These are phyloP conservation scores for Colletotrichum sp. DNA, from an alignment of 2,329 filamentous ascomycete genomes.

Conservation along the genomic window DNA sequence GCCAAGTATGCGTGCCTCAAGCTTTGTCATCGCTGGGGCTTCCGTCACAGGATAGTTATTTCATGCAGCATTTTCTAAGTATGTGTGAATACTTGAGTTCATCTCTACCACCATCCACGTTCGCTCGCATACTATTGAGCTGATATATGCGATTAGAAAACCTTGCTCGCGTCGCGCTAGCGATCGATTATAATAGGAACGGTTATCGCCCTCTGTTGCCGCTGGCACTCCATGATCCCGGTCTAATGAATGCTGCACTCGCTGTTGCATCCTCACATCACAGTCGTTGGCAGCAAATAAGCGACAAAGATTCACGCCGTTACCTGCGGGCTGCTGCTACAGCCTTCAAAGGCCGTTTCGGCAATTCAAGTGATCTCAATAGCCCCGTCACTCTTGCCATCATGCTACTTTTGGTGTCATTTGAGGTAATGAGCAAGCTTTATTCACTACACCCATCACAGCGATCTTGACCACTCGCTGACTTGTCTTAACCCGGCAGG, in stretches of 20 bases:
- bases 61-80: not conserved
- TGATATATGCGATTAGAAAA: not conserved
- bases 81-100: not conserved
- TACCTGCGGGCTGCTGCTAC: not conserved
- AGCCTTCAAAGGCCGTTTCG: not conserved
- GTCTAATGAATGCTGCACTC: not conserved
- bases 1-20: not conserved
- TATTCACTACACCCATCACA: not conserved
- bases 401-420: not conserved
- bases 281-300: not conserved
- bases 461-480: not conserved
- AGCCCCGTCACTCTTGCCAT: not conserved
- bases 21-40: not conserved
- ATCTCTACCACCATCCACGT: not conserved
- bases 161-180: not conserved
- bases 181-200: not conserved
- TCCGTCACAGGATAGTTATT: not conserved
- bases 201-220: not conserved
- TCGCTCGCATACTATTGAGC: not conserved
- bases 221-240: not conserved
- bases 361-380: not conserved
- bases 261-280: not conserved
- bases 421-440: not conserved
- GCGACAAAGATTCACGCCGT: not conserved
- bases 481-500: not conserved